Evolutionary conservation across 768 basidiomycete genomes (phyloP).

Genomic region (Mycena albidolilacea): DNA sequence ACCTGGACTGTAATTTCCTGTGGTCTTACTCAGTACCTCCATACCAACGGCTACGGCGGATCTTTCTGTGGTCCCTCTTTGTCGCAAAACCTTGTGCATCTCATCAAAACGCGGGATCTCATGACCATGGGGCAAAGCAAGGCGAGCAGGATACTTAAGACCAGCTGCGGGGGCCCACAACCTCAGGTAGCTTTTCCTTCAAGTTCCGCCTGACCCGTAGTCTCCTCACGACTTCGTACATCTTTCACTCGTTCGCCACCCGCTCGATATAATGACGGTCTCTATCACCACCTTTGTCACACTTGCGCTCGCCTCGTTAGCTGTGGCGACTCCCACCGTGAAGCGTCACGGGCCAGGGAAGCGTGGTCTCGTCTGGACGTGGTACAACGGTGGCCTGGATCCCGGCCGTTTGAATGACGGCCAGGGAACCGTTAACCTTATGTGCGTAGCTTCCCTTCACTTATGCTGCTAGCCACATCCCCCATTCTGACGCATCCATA

Average conservation of each 20-base stretch:
- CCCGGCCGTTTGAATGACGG: neutral
- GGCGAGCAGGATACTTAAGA: neutral
- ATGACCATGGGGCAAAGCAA: neutral
- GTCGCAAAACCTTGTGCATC: neutral
- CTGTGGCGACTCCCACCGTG: neutral
- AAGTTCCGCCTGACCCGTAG: no score
- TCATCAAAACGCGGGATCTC: slow-evolving; percentile 2
- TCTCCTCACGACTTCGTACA: neutral
- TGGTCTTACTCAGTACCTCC: neutral
- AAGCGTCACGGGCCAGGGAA: slow-evolving; percentile 8
- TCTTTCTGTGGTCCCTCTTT: no score
- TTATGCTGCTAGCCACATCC: no score
- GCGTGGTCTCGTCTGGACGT: neutral
- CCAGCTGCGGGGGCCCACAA: neutral
- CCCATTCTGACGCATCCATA: neutral
- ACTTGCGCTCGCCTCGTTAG: neutral
- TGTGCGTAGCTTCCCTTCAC: neutral
- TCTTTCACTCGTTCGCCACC: neutral
- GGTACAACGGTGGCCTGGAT: neutral
- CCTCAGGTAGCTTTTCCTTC: neutral
- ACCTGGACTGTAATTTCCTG: no score
- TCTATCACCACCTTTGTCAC: slow-evolving; percentile 4
- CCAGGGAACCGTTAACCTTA: slow-evolving; percentile 4
- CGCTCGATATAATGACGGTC: neutral
- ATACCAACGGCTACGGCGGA: neutral